Base-by-base conservation (phyloP, 805 yeast genomes). In the Schizosaccharomyces japonicus region DNA sequence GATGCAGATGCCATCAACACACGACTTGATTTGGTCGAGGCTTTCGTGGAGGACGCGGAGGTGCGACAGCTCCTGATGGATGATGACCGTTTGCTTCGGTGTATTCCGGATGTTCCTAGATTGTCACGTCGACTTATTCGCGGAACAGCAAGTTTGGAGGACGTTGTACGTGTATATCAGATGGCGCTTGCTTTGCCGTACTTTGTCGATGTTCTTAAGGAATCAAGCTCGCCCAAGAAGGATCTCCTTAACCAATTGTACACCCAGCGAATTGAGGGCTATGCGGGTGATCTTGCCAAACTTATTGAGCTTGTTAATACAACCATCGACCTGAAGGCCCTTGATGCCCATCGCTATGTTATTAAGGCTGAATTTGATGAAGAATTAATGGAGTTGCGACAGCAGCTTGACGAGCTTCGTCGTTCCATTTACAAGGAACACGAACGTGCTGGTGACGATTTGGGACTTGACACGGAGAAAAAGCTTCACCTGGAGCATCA, bases 311-410 rank as follows among this genome's bases (percentile, higher is more conserved):
- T 90, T 58, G 85, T 90, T 7, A 95, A 90, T 60, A 78, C 93
- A 2, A 85, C 96, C 0, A 76, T 90, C 25, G 98, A 90, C 58
- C 66, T 90, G 44, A 73, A 78, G 19, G 84, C 93, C 2, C 67
- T 83, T 50, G 85, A 80, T 44, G 69, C 76, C 42, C 81, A 82
- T 48, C 93, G 90, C 51, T 82, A 78, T 55, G 75, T 80, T 54
- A 81, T 90, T 48, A 79, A 77, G 53, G 83, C 95, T 2, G 95
- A 83, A 54, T 85, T 85, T 58, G 94, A 85, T 58, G 87, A 80
- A 39, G 69, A 77, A 7, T 66, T 90, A 50, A 67, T 73, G 45
- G 67, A 64, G 13, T 72, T 82, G 48, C 75, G 76, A 57, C 62
- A 62, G 29, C 66, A 74, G 51, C 65, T 84, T 25, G 78, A 75